Evolutionary conservation across 768 basidiomycete genomes (phyloP).

Genomic region (Filobasidium floriforme): DNA sequence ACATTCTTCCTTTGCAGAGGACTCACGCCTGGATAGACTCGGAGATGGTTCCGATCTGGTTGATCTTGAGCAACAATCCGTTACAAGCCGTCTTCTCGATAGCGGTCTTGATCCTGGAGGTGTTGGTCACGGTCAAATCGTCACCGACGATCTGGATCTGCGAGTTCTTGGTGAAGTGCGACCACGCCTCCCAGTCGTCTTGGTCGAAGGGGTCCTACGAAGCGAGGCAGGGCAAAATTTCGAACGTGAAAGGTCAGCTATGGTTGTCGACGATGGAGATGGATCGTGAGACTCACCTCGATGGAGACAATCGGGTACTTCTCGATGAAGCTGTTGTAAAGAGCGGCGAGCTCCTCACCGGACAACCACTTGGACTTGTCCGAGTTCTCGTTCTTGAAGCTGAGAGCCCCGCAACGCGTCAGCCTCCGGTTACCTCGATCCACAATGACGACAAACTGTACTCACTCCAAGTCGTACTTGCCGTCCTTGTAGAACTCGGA

Average conservation of each 20-base stretch:
- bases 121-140: constrained; percentile 97
- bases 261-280: no score
- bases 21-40: constrained; percentile 97
- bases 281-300: constrained; percentile 21
- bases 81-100: constrained; percentile 99
- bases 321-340: constrained; percentile 76
- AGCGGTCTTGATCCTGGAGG: constrained; percentile 90
- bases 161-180: constrained; percentile 71
- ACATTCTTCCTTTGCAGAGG: not conserved
- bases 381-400: constrained; percentile 94
- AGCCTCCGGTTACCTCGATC: not conserved
- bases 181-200: constrained; percentile 99
- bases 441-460: not conserved
- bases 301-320: constrained; percentile 74
- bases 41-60: constrained; percentile 98
- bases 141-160: constrained; percentile 69
- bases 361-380: constrained; percentile 94
- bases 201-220: constrained; percentile 88
- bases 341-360: constrained; percentile 81
- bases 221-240: constrained; percentile 53
- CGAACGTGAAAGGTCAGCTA: no score
- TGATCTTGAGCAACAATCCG: constrained; percentile 94
- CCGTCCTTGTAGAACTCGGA: constrained; percentile 99
- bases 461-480: constrained; percentile 84
- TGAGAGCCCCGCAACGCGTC: not conserved